Evolutionary conservation across 306 rosid genomes (phyloP).

Genomic region (Medicago lupulina): DNA sequence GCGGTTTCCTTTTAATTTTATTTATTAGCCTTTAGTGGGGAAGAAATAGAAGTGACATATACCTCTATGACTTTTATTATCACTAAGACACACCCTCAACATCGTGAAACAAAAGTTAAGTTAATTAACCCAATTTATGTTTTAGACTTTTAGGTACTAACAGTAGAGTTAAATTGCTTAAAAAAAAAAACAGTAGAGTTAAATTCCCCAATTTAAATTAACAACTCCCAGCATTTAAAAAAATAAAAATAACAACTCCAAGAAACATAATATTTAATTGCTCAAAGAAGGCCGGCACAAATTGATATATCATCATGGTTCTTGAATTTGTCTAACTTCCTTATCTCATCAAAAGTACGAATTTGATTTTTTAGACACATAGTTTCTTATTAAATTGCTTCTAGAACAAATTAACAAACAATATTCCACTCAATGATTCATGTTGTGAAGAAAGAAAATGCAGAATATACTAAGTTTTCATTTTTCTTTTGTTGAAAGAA

Average conservation of each 20-base stretch:
- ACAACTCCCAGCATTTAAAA: not conserved
- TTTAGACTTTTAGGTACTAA: too few species aligned
- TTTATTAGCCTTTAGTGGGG: too few species aligned
- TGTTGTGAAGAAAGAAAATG: not conserved
- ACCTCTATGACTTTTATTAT: too few species aligned
- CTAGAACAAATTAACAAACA: slow-evolving; percentile 17
- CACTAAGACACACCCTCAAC: too few species aligned
- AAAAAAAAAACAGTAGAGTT: too few species aligned
- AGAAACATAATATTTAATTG: not conserved
- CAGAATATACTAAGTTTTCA: not conserved
- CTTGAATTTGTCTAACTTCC: slow-evolving; percentile 12
- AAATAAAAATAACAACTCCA: too few species aligned
- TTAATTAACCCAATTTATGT: too few species aligned
- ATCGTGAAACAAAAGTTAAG: too few species aligned
- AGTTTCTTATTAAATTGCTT: not conserved
- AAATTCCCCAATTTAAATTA: not conserved
- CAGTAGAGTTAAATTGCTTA: too few species aligned
- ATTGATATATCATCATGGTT: not conserved
- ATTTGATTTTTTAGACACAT: not conserved
- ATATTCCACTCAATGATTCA: not conserved
- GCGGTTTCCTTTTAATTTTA: too few species aligned
- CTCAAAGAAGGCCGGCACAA: not conserved
- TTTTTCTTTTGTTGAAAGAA: too few species aligned
- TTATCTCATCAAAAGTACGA: not conserved
- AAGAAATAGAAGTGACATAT: too few species aligned